Evolutionary conservation across 164 flowering plant species (phyloP).

Genomic region (Tetracentron sinense): DNA sequence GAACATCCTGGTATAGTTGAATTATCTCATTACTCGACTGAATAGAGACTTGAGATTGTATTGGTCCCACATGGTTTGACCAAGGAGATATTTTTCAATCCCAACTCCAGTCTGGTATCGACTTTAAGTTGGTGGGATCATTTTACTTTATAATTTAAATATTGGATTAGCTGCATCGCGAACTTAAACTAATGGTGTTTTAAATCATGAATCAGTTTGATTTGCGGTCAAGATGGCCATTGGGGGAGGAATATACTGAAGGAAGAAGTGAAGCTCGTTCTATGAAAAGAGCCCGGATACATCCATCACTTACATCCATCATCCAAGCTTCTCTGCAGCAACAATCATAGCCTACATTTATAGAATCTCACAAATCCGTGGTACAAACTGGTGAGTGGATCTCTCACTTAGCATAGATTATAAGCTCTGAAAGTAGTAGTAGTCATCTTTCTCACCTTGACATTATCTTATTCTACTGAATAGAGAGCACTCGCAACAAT

Average conservation of each 20-base stretch:
- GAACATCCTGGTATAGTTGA: too few relatives aligned
- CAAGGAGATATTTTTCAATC: too few relatives aligned
- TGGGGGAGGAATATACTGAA: conserved; percentile 80
- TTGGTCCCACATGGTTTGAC: too few relatives aligned
- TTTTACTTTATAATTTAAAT: too few relatives aligned
- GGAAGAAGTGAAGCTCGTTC: conserved; percentile 89
- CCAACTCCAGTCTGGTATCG: too few relatives aligned
- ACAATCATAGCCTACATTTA: conserved; percentile 12
- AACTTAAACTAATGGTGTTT: conserved; percentile 5
- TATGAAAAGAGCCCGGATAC: conserved; percentile 67
- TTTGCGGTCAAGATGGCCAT: conserved; percentile 93
- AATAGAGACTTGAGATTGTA: too few relatives aligned
- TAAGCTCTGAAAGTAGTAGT: not conserved
- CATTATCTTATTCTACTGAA: not conserved
- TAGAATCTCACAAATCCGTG: not conserved
- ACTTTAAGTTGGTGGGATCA: too few relatives aligned
- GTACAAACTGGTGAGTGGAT: not conserved
- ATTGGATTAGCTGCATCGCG: not conserved
- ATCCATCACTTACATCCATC: conserved; percentile 90
- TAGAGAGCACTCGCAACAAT: too few relatives aligned
- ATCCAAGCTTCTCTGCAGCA: conserved; percentile 64
- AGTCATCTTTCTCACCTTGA: not conserved
- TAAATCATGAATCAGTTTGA: conserved; percentile 52
- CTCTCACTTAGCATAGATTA: not conserved
- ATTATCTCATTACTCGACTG: too few relatives aligned